Conservation (phyloP, 1,284 basidiomycete genomes). For the Lentinus polychrous region DNA sequence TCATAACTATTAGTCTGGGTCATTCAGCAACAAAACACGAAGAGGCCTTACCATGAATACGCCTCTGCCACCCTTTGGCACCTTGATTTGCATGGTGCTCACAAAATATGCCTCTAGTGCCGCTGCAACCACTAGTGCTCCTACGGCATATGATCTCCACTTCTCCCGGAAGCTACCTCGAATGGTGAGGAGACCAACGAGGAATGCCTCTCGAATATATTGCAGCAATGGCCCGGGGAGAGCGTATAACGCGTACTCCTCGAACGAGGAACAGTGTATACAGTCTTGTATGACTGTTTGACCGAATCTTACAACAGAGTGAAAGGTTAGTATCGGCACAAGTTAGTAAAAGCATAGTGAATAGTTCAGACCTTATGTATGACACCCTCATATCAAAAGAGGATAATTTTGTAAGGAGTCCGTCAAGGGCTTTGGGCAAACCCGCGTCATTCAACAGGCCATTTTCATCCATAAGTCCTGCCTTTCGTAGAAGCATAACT, state of each 20-base stretch:
- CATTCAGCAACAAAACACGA: not conserved
- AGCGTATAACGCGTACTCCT: conserved; percentile 54
- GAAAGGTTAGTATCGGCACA: not conserved
- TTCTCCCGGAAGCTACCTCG: conserved; percentile 34
- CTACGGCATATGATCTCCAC: conserved; percentile 43
- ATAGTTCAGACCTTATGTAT: conserved; percentile 46
- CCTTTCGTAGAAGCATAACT: conserved; percentile 32
- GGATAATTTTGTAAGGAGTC: conserved; percentile 47
- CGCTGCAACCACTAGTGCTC: conserved; percentile 39
- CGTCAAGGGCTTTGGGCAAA: conserved; percentile 41
- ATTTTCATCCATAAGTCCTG: conserved; percentile 21
- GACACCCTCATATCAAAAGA: conserved; percentile 51
- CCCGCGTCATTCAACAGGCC: conserved; percentile 14
- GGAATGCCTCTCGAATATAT: conserved; percentile 48
- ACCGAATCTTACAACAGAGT: conserved; percentile 43
- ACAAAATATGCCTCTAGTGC: conserved; percentile 50
- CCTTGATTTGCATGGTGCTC: conserved; percentile 36
- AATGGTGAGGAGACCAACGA: conserved; percentile 47
- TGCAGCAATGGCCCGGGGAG: conserved; percentile 47
- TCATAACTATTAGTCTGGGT: not conserved
- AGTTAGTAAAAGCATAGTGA: not conserved
- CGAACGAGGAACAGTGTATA: conserved; percentile 48
- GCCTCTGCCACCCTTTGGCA: conserved; percentile 32
- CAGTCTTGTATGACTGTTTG: conserved; percentile 56
- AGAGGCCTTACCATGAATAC: conserved; percentile 46